Evolutionary conservation across 139 green algal genomes (phyloP), one percentile per base, ranked within the genome.

Genomic region (Eudorina sp.): DNA sequence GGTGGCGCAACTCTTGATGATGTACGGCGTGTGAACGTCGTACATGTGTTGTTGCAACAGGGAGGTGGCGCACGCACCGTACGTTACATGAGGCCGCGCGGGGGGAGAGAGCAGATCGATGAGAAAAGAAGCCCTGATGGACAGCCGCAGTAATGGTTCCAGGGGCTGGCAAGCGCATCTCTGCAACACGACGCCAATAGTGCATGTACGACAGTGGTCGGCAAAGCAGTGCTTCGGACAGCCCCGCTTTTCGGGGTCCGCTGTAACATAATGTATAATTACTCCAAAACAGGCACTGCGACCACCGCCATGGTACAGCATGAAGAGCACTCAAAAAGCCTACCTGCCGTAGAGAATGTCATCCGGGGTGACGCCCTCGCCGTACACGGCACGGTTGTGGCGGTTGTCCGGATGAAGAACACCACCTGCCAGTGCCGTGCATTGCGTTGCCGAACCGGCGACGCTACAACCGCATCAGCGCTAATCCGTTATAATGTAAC

Each of bases 341-440:
- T 40, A 86, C 80, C 80, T 86, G 80, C 80, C 80, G 62, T 86
- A 48, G 40, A 86, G n/a, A 16, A 86, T 86, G 80, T 86, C 80
- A 31, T 86, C 80, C 0, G 70, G 21, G 11, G 60, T 68, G n/a
- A 66, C 40, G 41, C n/a, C 45, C 18, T 86, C 80, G 62, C 80
- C 80, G 80, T 86, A 86, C 80, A 86, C 80, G 11, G 80, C 80
- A 5, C 80, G 80, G 62, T 78, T 86, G 80, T 77, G 80, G 41
- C 80, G 80, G 18, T 86, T 66, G 45, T 86, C 80, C 36, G 80
- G 80, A 19, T 86, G 80, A 41, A 86, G 80, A 27, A 62, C 80
- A 19, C 80, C 80, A 29, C 80, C 80, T 86, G 80, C 25, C 38
- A 41, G n/a, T n/a, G n/a, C n/a, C n/a, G n/a, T n/a, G n/a, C n/a